Conservation (phyloP, 352 stramenopile species). For the Globisporangium polare region DNA sequence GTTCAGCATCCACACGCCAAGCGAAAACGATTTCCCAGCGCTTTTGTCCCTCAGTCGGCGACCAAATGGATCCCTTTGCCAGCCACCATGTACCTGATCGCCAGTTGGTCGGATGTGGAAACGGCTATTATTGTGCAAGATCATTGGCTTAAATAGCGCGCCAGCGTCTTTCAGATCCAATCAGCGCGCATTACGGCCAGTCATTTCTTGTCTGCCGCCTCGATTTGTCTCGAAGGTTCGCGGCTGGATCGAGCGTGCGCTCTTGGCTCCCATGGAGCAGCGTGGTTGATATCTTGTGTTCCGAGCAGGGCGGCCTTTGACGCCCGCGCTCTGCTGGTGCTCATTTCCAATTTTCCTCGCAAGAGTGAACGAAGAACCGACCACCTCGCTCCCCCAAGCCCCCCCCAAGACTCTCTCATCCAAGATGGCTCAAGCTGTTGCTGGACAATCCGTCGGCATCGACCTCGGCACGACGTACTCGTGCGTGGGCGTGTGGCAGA, state of each 20-base stretch:
- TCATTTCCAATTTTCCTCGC: conserved; percentile 22
- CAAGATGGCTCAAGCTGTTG: conserved; percentile 29
- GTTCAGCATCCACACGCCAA: conserved; percentile 13
- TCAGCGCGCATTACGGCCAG: conserved; percentile 11
- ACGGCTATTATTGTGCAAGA: neutral
- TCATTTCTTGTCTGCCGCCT: neutral
- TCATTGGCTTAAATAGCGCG: conserved; percentile 9
- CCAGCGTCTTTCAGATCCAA: neutral
- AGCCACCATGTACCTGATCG: neutral
- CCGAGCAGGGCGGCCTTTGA: neutral
- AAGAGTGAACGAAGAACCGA: conserved; percentile 21
- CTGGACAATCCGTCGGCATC: conserved; percentile 85
- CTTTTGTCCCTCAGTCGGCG: neutral
- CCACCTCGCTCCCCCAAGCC: conserved; percentile 4
- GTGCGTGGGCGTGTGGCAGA: conserved; percentile 97
- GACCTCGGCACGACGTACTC: conserved; percentile 98
- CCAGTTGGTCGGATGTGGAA: neutral
- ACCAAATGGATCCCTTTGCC: neutral
- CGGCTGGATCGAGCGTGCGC: neutral
- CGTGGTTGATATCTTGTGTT: conserved; percentile 8
- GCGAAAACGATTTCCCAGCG: neutral
- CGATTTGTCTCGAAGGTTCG: conserved; percentile 14
- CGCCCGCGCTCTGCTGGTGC: no score
- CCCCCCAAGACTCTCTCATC: conserved; percentile 10
- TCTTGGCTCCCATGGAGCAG: no score